phyloP scores from a whole-genome alignment of 139 green algal genomes.

The Ettlia oleoabundans region DNA sequence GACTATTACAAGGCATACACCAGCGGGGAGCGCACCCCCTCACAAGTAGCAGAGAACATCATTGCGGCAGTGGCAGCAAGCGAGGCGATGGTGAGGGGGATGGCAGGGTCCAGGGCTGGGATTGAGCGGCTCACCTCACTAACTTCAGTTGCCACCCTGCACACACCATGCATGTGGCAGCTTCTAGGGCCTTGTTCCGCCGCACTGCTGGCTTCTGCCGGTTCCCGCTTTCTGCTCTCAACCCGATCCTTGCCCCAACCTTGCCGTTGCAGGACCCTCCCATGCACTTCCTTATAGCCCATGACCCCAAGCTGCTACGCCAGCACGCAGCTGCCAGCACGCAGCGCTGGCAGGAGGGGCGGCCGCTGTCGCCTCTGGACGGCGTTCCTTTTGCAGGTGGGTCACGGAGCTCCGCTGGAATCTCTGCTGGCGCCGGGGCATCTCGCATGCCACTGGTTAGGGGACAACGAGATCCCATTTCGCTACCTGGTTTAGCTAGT shows the following conservation, averaged over 20 bases:
- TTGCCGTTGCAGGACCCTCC: conserved; percentile 32
- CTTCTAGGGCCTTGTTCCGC: too few relatives aligned
- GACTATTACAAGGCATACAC: conserved; percentile 38
- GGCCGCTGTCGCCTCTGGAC: conserved; percentile 73
- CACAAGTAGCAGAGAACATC: conserved; percentile 57
- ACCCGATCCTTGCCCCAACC: too few relatives aligned
- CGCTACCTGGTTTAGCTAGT: too few relatives aligned
- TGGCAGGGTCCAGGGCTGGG: too few relatives aligned
- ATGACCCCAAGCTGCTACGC: conserved; percentile 27
- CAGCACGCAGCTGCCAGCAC: conserved; percentile 28
- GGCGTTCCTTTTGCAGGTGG: conserved; percentile 77
- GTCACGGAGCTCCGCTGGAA: neutral
- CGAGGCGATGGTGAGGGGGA: conserved; percentile 18
- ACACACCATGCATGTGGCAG: too few relatives aligned
- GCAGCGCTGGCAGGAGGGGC: conserved; percentile 36
- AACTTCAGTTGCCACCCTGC: too few relatives aligned
- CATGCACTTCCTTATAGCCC: conserved; percentile 44
- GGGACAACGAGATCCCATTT: too few relatives aligned
- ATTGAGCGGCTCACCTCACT: too few relatives aligned
- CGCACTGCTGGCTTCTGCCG: too few relatives aligned
- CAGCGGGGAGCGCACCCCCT: conserved; percentile 41
- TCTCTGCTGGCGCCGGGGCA: too few relatives aligned
- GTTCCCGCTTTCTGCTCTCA: too few relatives aligned
- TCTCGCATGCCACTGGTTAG: too few relatives aligned
- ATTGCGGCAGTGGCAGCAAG: conserved; percentile 38